These are phyloP conservation scores for Diaporthe batatas DNA, from an alignment of 2,329 filamentous ascomycete species.

Conservation along the genomic window DNA sequence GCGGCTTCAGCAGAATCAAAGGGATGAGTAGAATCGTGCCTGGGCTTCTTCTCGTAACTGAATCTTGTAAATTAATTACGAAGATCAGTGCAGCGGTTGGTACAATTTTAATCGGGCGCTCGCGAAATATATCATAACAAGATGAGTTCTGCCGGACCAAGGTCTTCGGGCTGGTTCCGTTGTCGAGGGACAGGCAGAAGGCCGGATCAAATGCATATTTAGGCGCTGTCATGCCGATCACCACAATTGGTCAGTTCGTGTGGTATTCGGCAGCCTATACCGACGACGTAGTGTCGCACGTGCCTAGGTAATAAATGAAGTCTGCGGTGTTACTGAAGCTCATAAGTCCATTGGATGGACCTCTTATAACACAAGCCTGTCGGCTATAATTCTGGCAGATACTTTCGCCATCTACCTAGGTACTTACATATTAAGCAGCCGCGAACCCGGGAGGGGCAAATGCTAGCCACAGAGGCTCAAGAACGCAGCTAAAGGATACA, in stretches of 20 bases:
- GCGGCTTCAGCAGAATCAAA: neutral
- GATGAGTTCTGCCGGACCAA: neutral
- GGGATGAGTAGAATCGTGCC: neutral
- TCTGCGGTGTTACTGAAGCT: neutral
- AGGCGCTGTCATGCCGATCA: neutral
- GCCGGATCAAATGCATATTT: conserved; percentile 3
- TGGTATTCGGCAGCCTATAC: neutral
- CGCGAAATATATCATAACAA: neutral
- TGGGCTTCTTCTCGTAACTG: neutral
- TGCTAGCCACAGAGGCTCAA: neutral
- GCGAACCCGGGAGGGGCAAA: neutral
- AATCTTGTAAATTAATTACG: neutral
- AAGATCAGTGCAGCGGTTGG: neutral
- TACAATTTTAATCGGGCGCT: neutral
- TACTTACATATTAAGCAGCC: neutral
- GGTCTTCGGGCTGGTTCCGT: neutral
- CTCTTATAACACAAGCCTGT: neutral
- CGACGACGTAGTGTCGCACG: neutral
- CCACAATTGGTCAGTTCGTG: neutral
- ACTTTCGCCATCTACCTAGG: neutral
- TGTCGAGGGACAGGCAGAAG: neutral
- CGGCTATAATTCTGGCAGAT: conserved; percentile 1
- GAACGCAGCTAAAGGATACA: neutral
- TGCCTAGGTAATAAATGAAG: conserved; percentile 7
- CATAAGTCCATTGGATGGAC: neutral